phyloP scores from a whole-genome alignment of 192 early-diverging fungal genomes.

The Thamnidium elegans region DNA sequence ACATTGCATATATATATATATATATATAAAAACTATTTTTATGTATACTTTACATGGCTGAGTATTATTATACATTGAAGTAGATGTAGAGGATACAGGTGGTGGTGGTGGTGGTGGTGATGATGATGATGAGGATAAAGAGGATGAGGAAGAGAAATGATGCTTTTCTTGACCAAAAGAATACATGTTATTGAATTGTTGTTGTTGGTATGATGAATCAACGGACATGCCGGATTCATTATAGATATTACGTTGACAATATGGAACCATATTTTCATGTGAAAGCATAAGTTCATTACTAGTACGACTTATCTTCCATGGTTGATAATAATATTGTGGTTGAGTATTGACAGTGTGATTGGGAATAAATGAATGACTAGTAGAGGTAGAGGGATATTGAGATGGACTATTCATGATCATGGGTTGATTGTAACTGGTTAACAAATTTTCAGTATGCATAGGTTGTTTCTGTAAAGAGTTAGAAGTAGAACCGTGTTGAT shows the following conservation, averaged over 20 bases:
- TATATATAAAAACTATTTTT: conserved; percentile 1
- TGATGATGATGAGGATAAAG: not conserved
- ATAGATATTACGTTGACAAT: not conserved
- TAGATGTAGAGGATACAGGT: not conserved
- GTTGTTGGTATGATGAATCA: not conserved
- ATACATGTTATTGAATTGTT: not conserved
- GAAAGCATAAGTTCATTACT: not conserved
- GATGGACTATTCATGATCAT: too few relatives aligned
- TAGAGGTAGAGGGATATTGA: not conserved
- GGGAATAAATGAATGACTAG: not conserved
- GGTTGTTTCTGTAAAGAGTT: too few relatives aligned
- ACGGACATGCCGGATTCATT: not conserved
- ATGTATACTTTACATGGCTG: not conserved
- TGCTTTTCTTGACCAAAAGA: not conserved
- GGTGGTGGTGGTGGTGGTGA: not conserved
- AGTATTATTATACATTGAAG: not conserved
- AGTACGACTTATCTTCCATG: not conserved
- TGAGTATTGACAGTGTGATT: not conserved
- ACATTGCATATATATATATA: not conserved
- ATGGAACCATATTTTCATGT: not conserved
- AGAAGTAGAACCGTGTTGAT: too few relatives aligned
- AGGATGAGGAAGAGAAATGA: not conserved
- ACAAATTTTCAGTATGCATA: too few relatives aligned
- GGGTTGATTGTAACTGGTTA: too few relatives aligned
- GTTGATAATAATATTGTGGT: not conserved